Conservation (phyloP, 2,329 filamentous ascomycete species). For the Sarocladiaceae sp. region DNA sequence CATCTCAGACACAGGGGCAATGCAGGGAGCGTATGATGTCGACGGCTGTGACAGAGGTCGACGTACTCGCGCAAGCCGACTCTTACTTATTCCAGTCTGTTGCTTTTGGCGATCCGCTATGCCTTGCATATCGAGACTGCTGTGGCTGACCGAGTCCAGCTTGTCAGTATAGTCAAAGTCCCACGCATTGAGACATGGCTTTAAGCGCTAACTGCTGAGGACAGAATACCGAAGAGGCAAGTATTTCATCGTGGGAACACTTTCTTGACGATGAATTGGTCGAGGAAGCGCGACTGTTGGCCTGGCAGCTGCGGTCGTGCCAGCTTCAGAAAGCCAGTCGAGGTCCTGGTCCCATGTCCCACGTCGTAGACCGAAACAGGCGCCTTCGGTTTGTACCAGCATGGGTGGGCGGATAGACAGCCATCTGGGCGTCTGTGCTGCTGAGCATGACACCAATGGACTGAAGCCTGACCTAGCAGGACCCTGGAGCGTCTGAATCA, state of each 20-base stretch:
- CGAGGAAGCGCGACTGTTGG: too few species aligned
- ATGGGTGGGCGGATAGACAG: too few species aligned
- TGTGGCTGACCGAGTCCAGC: not conserved
- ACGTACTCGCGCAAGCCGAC: not conserved
- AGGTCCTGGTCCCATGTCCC: not conserved
- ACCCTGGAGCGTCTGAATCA: conserved; percentile 1
- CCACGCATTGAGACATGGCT: conserved; percentile 2
- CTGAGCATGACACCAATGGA: not conserved
- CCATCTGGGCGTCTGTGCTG: too few species aligned
- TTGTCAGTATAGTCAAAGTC: not conserved
- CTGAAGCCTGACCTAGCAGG: not conserved
- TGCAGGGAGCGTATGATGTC: conserved; percentile 1
- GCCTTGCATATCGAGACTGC: conserved; percentile 4
- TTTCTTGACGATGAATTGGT: too few species aligned
- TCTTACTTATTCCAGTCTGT: not conserved
- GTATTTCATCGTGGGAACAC: too few species aligned
- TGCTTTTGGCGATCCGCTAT: conserved; percentile 8
- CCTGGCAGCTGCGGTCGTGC: too few species aligned
- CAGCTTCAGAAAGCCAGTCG: too few species aligned
- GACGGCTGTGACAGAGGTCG: not conserved
- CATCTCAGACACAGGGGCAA: conserved; percentile 10
- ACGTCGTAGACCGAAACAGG: conserved; percentile 1
- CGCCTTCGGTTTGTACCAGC: conserved; percentile 6
- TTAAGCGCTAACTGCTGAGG: too few species aligned
- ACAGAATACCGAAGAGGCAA: too few species aligned